Base-by-base conservation (phyloP, 73 alveolate genomes). In the Blepharisma stoltei region DNA sequence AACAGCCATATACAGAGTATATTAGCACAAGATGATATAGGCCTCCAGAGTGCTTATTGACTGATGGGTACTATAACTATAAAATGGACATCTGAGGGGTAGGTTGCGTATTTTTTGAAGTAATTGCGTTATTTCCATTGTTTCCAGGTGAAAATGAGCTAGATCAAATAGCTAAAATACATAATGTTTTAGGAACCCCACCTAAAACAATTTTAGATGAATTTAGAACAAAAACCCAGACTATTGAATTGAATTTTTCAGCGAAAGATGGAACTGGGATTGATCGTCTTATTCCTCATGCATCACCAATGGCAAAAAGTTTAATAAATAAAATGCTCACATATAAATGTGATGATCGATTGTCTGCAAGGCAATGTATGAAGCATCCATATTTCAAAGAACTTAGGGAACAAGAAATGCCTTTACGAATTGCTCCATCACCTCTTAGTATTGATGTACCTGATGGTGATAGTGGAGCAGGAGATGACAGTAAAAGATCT, bases 31-130 rank as follows among this genome's bases (percentile, higher is more conserved):
- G 99, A 83, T 69, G 79, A 97, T 94, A 94, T 71, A 68, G 98
- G 43, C 92, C 97, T 4, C 91, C 90, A 9, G 95, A 92, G 85
- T 97, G 99, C 70, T 82, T 97, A 50, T 84, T 97, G 86, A 97
- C 99, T 46, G 98, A 96, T 87, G 99, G 99, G 52, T 96, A 93
- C 82, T 97, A 97, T 85, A 94, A 90, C 76, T 93, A 93, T 84
- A 97, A 97, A 89, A 97, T 97, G 99, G 99, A 97, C 85, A 85
- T 97, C 86, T 78, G 99, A 97, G 99, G 99, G 25, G 98, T 96
- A 5, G 99, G 99, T 20, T 97, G 99, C 88, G 99, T 97, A 20
- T 80, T 95, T 80, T 97, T 97, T 88, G 99, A 97, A 90, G 92
- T 97, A 48, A 86, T 96, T 49, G 94, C 99, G 50, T 92, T 97